Evolutionary conservation across 192 early-diverging fungal genomes (phyloP), one percentile per base, ranked within the genome.

Genomic region (Podila clonocystis): DNA sequence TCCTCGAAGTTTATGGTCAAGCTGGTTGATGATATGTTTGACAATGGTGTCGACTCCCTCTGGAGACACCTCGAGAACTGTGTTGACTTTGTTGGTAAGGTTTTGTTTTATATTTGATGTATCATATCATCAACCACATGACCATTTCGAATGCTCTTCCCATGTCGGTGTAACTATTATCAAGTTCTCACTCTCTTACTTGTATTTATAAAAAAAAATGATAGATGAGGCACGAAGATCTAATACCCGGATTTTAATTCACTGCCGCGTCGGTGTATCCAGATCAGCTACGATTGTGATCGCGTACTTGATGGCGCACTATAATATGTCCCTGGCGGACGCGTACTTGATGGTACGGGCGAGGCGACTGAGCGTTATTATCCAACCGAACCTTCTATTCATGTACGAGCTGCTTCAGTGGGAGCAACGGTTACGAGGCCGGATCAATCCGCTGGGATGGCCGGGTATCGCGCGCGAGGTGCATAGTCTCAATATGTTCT

Each of bases 321-420:
- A 89, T 29, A 71, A 74, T 7, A 69, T 83, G 33, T 85, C 85
- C 15, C 70, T 90, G 9, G 83, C 87, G 3, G 82, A 86, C 24
- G 88, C 89, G 9, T 90, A 90, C 58, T 33, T 88, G 13, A 85
- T 84, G 69, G 89, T 90, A 30, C 84, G 89, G 5, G 89, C 89
- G 2, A 83, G 87, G 34, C 85, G 89, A 15, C 60, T 90, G 7
- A 90, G 88, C 78, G 89, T 90, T 9, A 89, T 90, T 29, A 90
- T 90, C n/a, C 89, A 90, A 62, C 89, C 89, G 29, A 90, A 90
- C 69, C 59, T 90, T 7, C 84, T 87, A 41, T 89, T 90, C 49
- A 90, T 90, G 89, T 90, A 89, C 63, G 89, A 90, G 62, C 68
- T 90, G 22, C 31, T 90, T n/a, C 89, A 90, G 65, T 82, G 86